Percentiles rank a stretch among this genome's conserved stretches.
These are phyloP conservation scores for Tremella fuciformis DNA, from an alignment of 768 basidiomycete genomes.

Conservation along the genomic window DNA sequence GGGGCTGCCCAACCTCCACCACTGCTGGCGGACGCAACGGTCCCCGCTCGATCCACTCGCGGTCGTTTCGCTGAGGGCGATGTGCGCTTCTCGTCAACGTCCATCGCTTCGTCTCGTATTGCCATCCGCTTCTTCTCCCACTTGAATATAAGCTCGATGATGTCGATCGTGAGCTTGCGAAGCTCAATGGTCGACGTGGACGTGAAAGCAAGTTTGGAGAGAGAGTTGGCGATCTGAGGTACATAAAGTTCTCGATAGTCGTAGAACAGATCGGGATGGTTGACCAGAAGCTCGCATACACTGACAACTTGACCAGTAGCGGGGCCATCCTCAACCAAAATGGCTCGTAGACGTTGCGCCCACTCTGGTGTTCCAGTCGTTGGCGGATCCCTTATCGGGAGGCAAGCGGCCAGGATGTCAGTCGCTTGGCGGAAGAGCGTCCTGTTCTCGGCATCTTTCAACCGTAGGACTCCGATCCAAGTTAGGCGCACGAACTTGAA, in stretches of 20 bases:
- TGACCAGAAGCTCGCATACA: constrained; percentile 88
- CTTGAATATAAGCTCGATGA: constrained; percentile 83
- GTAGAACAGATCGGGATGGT: constrained; percentile 87
- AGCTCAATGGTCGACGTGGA: constrained; percentile 68
- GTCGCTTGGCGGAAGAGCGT: constrained; percentile 77
- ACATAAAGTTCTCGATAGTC: constrained; percentile 88
- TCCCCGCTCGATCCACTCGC: constrained; percentile 51
- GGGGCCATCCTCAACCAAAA: constrained; percentile 83
- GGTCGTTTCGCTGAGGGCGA: constrained; percentile 43
- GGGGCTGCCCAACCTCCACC: constrained; percentile 68
- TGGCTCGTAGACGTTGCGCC: constrained; percentile 78
- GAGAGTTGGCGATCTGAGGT: constrained; percentile 84
- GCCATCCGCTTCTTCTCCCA: constrained; percentile 67
- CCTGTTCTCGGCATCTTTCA: constrained; percentile 74
- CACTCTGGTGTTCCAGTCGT: constrained; percentile 61
- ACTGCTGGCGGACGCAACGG: constrained; percentile 47
- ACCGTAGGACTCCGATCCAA: constrained; percentile 83
- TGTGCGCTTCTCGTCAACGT: constrained; percentile 54
- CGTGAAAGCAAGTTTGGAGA: constrained; percentile 82
- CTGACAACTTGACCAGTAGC: constrained; percentile 64
- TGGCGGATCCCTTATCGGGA: constrained; percentile 61
- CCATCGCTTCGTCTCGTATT: constrained; percentile 54
- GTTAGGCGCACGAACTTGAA: constrained; percentile 85
- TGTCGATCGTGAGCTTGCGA: constrained; percentile 80
- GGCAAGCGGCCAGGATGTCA: constrained; percentile 76